Percentiles rank a stretch among this genome's conserved stretches.
phyloP scores from a whole-genome alignment of 2,329 filamentous ascomycete genomes.

The Xylaria sp. region DNA sequence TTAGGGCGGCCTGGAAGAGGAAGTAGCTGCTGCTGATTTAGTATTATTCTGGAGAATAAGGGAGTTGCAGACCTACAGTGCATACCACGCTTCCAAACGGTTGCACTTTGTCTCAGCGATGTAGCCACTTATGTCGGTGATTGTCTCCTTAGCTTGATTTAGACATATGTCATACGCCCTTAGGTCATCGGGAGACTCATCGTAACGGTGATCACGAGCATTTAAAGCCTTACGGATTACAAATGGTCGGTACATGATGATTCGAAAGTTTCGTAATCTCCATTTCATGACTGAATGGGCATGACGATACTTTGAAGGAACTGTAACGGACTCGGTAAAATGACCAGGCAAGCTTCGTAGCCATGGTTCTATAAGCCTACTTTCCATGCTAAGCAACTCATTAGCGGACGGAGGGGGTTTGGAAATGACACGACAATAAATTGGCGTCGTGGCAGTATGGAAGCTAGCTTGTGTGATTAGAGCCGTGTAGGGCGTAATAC shows the following conservation, averaged over 20 bases:
- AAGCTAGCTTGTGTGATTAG: conserved; percentile 21
- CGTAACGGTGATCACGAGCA: conserved; percentile 6
- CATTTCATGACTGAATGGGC: conserved; percentile 21
- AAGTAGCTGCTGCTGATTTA: conserved; percentile 54
- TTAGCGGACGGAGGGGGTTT: conserved; percentile 15
- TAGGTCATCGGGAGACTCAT: conserved; percentile 14
- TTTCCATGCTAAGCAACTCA: conserved; percentile 16
- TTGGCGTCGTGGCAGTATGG: conserved; percentile 13
- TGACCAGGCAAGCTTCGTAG: not conserved
- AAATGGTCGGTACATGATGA: conserved; percentile 26
- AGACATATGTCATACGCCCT: conserved; percentile 22
- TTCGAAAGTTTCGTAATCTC: conserved; percentile 20
- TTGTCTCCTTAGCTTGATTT: conserved; percentile 22
- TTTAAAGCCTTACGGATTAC: conserved; percentile 19
- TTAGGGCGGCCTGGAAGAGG: conserved; percentile 60
- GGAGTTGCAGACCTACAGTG: conserved; percentile 4
- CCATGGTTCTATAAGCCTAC: conserved; percentile 17
- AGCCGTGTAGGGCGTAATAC: conserved; percentile 19
- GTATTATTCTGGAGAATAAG: not conserved
- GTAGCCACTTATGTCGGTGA: conserved; percentile 10
- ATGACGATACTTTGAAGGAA: conserved; percentile 1
- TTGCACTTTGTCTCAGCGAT: conserved; percentile 7
- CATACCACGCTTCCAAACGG: conserved; percentile 23
- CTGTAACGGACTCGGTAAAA: conserved; percentile 1
- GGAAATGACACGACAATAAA: conserved; percentile 23